Percentiles rank a stretch among this genome's conserved stretches.
Evolutionary conservation across 2,329 filamentous ascomycete genomes (phyloP).

Genomic region (Pseudocercospora fuligena): DNA sequence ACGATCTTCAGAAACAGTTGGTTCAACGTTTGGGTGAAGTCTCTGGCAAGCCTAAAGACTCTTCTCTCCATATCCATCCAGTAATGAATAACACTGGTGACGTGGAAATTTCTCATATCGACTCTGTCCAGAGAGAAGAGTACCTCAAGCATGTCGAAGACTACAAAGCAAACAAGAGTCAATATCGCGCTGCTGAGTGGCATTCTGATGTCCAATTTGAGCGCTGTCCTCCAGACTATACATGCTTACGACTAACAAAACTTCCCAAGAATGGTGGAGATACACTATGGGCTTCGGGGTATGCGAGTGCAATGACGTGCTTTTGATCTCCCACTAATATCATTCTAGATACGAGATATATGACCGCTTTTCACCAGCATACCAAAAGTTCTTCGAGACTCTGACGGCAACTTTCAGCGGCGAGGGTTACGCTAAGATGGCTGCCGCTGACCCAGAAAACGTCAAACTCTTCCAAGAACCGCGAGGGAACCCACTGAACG

Average conservation of each 20-base stretch:
- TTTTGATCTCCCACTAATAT: slow-evolving; percentile 33
- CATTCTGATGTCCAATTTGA: slow-evolving; percentile 70
- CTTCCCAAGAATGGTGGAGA: slow-evolving; percentile 60
- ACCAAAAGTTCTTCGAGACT: slow-evolving; percentile 63
- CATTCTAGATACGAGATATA: slow-evolving; percentile 66
- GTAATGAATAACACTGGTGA: slow-evolving; percentile 58
- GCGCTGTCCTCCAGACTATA: slow-evolving; percentile 66
- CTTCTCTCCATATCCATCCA: slow-evolving; percentile 65
- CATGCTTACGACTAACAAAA: slow-evolving; percentile 61
- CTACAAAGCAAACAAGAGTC: slow-evolving; percentile 30
- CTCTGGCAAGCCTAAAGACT: slow-evolving; percentile 61
- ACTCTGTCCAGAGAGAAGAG: slow-evolving; percentile 59
- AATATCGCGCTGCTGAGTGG: slow-evolving; percentile 39
- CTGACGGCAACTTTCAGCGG: slow-evolving; percentile 57
- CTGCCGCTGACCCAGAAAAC: slow-evolving; percentile 20
- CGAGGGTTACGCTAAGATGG: slow-evolving; percentile 25
- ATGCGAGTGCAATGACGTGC: not conserved
- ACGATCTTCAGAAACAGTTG: slow-evolving; percentile 68
- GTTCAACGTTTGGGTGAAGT: slow-evolving; percentile 64
- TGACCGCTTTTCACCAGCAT: slow-evolving; percentile 62
- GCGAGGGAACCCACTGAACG: slow-evolving; percentile 32
- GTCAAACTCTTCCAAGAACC: slow-evolving; percentile 25
- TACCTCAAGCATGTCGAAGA: slow-evolving; percentile 41
- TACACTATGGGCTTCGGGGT: slow-evolving; percentile 63
- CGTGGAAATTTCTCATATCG: slow-evolving; percentile 62